Percentiles rank a stretch among this genome's conserved stretches.
Conservation (phyloP, 192 early-diverging fungal species). For the Chytriomyces sp. region DNA sequence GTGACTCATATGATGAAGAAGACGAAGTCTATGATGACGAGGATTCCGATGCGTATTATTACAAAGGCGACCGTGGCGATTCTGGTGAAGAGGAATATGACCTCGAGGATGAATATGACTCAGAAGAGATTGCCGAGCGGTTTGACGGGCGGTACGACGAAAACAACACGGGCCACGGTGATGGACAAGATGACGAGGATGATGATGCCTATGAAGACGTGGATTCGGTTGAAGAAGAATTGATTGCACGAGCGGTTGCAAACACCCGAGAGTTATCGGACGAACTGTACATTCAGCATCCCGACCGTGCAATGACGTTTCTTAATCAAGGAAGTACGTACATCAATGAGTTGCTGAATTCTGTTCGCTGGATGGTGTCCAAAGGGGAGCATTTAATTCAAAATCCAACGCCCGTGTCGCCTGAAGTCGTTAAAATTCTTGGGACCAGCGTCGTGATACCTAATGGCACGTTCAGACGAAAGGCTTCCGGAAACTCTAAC, state of each 20-base stretch:
- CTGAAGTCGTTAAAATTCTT: conserved; percentile 14
- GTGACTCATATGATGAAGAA: conserved; percentile 11
- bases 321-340: conserved; percentile 30
- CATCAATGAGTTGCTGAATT: conserved; percentile 25
- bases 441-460: neutral
- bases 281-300: conserved; percentile 14
- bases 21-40: neutral
- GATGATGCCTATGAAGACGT: conserved; percentile 24
- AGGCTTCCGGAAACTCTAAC: neutral
- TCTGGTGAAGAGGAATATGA: neutral
- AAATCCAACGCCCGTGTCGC: conserved; percentile 9
- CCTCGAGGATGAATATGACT: neutral
- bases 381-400: conserved; percentile 31
- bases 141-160: neutral
- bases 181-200: conserved; percentile 1
- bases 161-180: neutral
- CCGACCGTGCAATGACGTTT: conserved; percentile 29
- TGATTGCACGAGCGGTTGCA: neutral
- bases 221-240: neutral
- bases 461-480: neutral
- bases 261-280: neutral
- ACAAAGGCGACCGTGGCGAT: conserved; percentile 4
- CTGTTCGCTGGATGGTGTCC: conserved; percentile 32
- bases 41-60: neutral
- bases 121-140: neutral